Evolutionary conservation across 257 asterid species (phyloP).

Genomic region (Solanum sejunctum): DNA sequence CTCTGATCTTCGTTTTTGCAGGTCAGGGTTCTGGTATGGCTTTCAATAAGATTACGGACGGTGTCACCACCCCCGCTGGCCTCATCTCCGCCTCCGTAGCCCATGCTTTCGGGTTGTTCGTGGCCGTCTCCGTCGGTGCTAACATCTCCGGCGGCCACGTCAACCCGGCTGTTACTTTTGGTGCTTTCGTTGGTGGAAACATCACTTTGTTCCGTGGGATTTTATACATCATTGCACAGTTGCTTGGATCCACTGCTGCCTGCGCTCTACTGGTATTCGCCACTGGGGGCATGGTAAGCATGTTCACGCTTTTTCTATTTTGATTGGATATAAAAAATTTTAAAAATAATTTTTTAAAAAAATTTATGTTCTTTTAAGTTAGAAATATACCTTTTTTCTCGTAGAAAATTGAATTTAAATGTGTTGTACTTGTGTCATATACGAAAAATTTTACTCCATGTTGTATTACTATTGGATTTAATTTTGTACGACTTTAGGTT

Average conservation of each 20-base stretch:
- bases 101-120: slow-evolving; percentile 42
- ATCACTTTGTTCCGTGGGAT: slow-evolving; percentile 42
- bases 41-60: slow-evolving; percentile 24
- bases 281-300: slow-evolving; percentile 36
- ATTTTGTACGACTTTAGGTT: not conserved
- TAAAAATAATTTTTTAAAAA: not conserved
- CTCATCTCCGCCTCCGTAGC: slow-evolving; percentile 38
- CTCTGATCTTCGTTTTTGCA: slow-evolving; percentile 45
- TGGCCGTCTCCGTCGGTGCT: slow-evolving; percentile 37
- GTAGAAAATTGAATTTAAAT: not conserved
- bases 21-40: slow-evolving; percentile 62
- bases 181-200: slow-evolving; percentile 43
- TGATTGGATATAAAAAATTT: not conserved
- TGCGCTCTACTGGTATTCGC: slow-evolving; percentile 25
- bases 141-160: slow-evolving; percentile 70
- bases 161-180: slow-evolving; percentile 61
- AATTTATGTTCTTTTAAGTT: too few relatives aligned
- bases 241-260: slow-evolving; percentile 43
- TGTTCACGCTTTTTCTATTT: not conserved
- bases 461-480: not conserved
- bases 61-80: slow-evolving; percentile 22
- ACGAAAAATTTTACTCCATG: not conserved
- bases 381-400: too few relatives aligned
- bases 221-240: slow-evolving; percentile 43
- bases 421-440: not conserved